Base-by-base conservation (phyloP, 2,329 filamentous ascomycete genomes). In the Fusarium pseudoanthophilum region DNA sequence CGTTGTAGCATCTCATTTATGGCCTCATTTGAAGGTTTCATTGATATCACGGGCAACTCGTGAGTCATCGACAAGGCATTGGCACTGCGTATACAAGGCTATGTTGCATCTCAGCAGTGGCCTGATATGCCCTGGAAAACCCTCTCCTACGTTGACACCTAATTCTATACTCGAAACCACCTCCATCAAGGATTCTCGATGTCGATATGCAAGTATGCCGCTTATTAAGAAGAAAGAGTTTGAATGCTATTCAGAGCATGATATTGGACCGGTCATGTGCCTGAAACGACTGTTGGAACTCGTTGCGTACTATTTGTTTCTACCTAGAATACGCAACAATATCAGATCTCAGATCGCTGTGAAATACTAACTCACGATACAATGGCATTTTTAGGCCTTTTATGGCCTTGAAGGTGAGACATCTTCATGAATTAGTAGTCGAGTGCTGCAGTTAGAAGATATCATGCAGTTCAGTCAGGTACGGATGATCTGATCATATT, bases 401-500 rank as follows among this genome's bases (percentile, higher is more conserved):
- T 5, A 36, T 36, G 18, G 49, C 18, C n/a, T 26, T 36, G 13
- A 8, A 20, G 13, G 2, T 52, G 49, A 52, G 4, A 1, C 21
- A 11, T 52, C 7, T 11, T 21, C 28, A 15, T 18, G 46, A 14
- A 32, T 21, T 6, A 51, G 24, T 14, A 42, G 51, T n/a, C 13
- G 20, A 28, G 24, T 13, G 26, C 32, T 36, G 20, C 20, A 21
- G 13, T 20, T 7, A n/a, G 20, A 43, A 43, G 4, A 5, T 24
- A 61, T 56, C 37, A 61, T 42, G 49, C 37, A 32, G 28, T 48
- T 63, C n/a, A 26, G 36, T 63, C n/a, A 26, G 36, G 40, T 63
- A n/a, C 21, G 13, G 32, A 68, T 63, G 57, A 69, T 69, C 49
- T 56, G 57, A 56, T 37, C 20, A 24, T 30, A 11, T 14, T 13